These are phyloP conservation scores for Crotalaria pallida DNA, from an alignment of 306 rosid genomes.

Conservation along the genomic window DNA sequence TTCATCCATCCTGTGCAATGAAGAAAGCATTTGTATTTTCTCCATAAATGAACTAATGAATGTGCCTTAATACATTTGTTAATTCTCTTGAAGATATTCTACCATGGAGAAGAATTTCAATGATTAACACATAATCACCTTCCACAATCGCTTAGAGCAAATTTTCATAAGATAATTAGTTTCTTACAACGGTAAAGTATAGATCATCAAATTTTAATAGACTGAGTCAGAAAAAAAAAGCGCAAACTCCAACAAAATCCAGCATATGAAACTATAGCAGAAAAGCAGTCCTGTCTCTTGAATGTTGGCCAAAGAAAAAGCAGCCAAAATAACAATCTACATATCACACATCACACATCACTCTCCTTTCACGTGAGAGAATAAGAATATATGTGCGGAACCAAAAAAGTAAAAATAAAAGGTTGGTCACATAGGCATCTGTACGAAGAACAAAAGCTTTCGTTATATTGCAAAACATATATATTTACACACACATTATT, in stretches of 20 bases:
- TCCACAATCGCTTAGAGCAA: constrained; percentile 7
- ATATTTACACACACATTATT: too few species aligned
- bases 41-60: constrained; percentile 17
- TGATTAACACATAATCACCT: not conserved
- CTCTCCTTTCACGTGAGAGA: not conserved
- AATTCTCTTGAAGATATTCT: not conserved
- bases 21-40: constrained; percentile 10
- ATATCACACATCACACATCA: not conserved
- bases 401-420: not conserved
- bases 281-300: constrained; percentile 17
- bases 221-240: not conserved
- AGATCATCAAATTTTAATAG: not conserved
- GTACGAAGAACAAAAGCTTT: not conserved
- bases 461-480: not conserved
- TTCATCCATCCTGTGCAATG: not conserved
- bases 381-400: not conserved
- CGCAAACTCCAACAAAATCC: not conserved
- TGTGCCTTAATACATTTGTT: not conserved
- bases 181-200: constrained; percentile 13
- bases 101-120: not conserved
- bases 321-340: not conserved
- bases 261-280: not conserved
- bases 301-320: constrained; percentile 6
- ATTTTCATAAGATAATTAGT: not conserved
- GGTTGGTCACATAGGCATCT: not conserved